Conservation (phyloP, 2,329 filamentous ascomycete genomes). For the Ophiobolus disseminans region DNA sequence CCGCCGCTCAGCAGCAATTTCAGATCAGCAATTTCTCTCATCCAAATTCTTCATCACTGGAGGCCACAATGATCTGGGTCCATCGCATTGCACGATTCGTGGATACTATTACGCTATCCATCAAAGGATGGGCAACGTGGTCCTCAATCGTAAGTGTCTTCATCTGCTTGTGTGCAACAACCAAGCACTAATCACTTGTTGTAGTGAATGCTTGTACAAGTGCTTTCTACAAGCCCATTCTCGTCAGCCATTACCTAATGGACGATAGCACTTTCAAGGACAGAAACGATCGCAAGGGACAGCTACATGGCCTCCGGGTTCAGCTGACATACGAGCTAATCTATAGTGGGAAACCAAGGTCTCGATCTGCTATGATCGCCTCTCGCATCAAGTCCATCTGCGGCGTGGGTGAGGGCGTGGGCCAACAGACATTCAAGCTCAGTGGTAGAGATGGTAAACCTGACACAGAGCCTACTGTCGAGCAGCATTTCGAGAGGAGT, state of each 20-base stretch:
- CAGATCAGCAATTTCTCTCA: background rate
- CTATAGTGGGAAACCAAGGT: background rate
- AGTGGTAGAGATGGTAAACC: constrained; percentile 1
- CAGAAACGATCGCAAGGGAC: background rate
- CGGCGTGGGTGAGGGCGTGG: background rate
- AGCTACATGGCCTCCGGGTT: constrained; percentile 6
- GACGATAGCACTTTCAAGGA: constrained; percentile 2
- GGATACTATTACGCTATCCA: constrained; percentile 20
- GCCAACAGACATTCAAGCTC: constrained; percentile 1
- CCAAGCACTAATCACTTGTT: background rate
- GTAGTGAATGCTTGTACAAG: constrained; percentile 15
- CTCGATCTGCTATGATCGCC: constrained; percentile 1
- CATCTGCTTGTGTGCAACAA: background rate
- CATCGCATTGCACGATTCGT: constrained; percentile 12
- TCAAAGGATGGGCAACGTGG: constrained; percentile 12
- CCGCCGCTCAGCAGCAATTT: background rate
- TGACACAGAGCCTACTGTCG: background rate
- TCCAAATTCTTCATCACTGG: constrained; percentile 13
- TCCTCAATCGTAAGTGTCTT: constrained; percentile 10
- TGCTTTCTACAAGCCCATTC: constrained; percentile 15
- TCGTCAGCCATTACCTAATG: constrained; percentile 12
- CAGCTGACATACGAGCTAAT: constrained; percentile 4
- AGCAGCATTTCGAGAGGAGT: constrained; percentile 8
- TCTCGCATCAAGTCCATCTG: constrained; percentile 10
- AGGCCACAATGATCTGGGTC: constrained; percentile 1